A percentile compares a stretch with the other conserved stretches of the same genome.
phyloP scores from a whole-genome alignment of 1,139 yeast genomes.

The Pneumocystis carinii region DNA sequence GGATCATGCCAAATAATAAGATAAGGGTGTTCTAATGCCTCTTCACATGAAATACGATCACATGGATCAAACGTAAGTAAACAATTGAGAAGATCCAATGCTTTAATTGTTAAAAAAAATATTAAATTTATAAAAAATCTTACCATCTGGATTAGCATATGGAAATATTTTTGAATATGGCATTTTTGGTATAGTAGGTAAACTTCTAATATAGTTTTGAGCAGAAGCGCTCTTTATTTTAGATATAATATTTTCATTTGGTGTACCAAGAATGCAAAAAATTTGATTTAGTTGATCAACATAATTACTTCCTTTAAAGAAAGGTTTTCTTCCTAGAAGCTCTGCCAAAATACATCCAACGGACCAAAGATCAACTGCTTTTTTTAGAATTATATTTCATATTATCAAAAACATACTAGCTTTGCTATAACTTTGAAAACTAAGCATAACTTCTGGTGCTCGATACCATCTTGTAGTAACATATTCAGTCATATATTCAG shows the following conservation, averaged over 20 bases:
- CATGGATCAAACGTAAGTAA: slow-evolving; percentile 83
- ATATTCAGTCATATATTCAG: slow-evolving; percentile 86
- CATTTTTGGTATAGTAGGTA: slow-evolving; percentile 70
- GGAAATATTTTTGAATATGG: slow-evolving; percentile 68
- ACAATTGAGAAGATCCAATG: slow-evolving; percentile 63
- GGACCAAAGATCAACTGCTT: slow-evolving; percentile 70
- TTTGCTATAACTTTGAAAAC: slow-evolving; percentile 82
- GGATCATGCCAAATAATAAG: slow-evolving; percentile 93
- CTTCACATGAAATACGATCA: slow-evolving; percentile 72
- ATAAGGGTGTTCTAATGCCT: slow-evolving; percentile 82
- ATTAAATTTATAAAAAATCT: not conserved
- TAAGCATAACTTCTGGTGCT: slow-evolving; percentile 93
- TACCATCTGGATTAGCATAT: slow-evolving; percentile 47
- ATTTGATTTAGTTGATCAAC: slow-evolving; percentile 91
- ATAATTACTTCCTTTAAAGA: slow-evolving; percentile 87
- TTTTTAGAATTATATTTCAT: not conserved
- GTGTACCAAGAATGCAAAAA: slow-evolving; percentile 74
- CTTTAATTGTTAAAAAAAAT: slow-evolving; percentile 27
- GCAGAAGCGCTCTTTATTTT: slow-evolving; percentile 71
- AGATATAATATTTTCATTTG: slow-evolving; percentile 64
- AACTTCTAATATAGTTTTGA: slow-evolving; percentile 75
- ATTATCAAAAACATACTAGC: slow-evolving; percentile 34
- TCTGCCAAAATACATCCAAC: slow-evolving; percentile 95
- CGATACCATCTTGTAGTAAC: slow-evolving; percentile 98
- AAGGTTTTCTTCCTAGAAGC: slow-evolving; percentile 76